A percentile compares a stretch with the other conserved stretches of the same genome.
These are phyloP conservation scores for Fusarium neocosmosporiellum DNA, from an alignment of 2,329 filamentous ascomycete species.

Conservation along the genomic window DNA sequence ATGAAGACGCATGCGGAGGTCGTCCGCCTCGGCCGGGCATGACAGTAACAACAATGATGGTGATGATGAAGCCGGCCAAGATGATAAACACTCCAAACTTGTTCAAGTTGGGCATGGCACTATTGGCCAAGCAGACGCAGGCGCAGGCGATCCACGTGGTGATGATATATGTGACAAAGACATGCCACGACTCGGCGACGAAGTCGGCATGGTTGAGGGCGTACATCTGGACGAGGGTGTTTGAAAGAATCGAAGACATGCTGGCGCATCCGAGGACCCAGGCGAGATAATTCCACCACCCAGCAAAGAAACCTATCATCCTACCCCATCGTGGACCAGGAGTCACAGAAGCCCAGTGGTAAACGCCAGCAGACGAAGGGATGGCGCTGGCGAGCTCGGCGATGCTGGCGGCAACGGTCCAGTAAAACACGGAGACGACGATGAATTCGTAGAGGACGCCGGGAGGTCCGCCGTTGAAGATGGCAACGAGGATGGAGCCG, in stretches of 20 bases:
- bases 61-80: constrained; percentile 64
- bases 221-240: constrained; percentile 58
- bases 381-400: constrained; percentile 71
- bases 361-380: constrained; percentile 70
- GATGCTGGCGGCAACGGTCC: constrained; percentile 67
- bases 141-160: constrained; percentile 54
- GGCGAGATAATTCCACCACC: constrained; percentile 59
- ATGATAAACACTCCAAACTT: constrained; percentile 64
- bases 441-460: constrained; percentile 72
- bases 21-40: constrained; percentile 55
- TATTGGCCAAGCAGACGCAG: constrained; percentile 65
- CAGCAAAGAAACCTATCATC: constrained; percentile 58
- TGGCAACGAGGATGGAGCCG: constrained; percentile 59
- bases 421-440: constrained; percentile 63
- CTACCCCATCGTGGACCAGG: constrained; percentile 64
- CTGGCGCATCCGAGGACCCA: constrained; percentile 54
- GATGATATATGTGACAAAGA: constrained; percentile 56
- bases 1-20: constrained; percentile 45
- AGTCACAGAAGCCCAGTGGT: constrained; percentile 71
- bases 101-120: constrained; percentile 62
- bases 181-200: constrained; percentile 53
- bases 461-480: constrained; percentile 71
- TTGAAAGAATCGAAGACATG: constrained; percentile 55
- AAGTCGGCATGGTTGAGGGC: constrained; percentile 54
- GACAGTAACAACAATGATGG: constrained; percentile 64